These are phyloP conservation scores for Schoenoplectus triqueter DNA, from an alignment of 202 grass and related monocot genomes.

Conservation along the genomic window DNA sequence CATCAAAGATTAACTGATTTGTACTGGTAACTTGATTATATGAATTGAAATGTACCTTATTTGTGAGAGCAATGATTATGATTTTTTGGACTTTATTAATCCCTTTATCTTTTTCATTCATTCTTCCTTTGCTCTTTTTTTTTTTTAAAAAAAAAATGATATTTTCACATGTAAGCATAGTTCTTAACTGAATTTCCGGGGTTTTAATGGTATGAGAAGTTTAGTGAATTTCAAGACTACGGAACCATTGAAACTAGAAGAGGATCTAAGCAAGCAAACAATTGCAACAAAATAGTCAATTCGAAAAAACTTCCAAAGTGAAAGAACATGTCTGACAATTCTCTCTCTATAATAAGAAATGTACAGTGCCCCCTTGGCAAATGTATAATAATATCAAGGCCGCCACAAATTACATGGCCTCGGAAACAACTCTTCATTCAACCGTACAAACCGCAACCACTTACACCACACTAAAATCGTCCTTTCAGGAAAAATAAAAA, in stretches of 20 bases:
- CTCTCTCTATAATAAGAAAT: not conserved
- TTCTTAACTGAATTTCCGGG: not conserved
- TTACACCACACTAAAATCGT: not conserved
- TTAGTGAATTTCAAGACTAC: not conserved
- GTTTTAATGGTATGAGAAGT: not conserved
- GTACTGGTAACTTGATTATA: too few species aligned
- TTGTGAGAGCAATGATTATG: conserved; percentile 6
- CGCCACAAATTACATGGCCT: conserved; percentile 14
- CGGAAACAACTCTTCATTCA: not conserved
- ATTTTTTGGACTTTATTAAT: not conserved
- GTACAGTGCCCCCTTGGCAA: conserved; percentile 1
- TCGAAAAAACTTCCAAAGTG: not conserved
- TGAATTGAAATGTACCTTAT: not conserved
- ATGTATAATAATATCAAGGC: conserved; percentile 5
- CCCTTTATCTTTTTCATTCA: not conserved
- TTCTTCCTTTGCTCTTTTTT: not conserved
- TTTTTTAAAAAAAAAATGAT: not conserved
- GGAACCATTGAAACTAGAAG: not conserved
- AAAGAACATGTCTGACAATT: not conserved
- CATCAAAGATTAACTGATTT: not conserved
- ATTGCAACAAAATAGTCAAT: not conserved
- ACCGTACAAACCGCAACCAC: conserved; percentile 28
- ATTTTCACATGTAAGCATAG: not conserved
- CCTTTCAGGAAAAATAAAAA: conserved; percentile 22
- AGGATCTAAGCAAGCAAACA: conserved; percentile 21